Conservation (phyloP, 2,329 filamentous ascomycete species). For the Fusarium vanettenii region DNA sequence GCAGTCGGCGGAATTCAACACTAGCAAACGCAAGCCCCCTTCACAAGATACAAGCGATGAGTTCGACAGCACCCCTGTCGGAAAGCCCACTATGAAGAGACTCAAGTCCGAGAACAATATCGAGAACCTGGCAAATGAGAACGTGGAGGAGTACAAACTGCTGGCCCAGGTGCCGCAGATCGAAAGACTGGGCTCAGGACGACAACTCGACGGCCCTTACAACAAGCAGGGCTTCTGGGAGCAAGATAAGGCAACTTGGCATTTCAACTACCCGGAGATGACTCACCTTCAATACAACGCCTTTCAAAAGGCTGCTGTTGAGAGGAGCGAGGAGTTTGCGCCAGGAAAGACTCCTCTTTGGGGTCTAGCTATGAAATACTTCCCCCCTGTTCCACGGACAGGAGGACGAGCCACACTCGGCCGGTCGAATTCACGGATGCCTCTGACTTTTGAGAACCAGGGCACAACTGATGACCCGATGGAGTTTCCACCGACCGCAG, state of each 20-base stretch:
- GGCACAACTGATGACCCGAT: slow-evolving; percentile 40
- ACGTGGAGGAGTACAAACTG: slow-evolving; percentile 58
- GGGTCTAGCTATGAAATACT: slow-evolving; percentile 69
- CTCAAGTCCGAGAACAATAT: slow-evolving; percentile 63
- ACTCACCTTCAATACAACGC: slow-evolving; percentile 68
- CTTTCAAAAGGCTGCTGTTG: slow-evolving; percentile 63
- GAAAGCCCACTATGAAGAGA: slow-evolving; percentile 66
- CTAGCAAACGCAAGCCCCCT: slow-evolving; percentile 67
- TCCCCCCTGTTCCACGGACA: slow-evolving; percentile 57
- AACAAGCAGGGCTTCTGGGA: slow-evolving; percentile 70
- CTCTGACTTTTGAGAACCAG: slow-evolving; percentile 40
- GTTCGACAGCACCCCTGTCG: slow-evolving; percentile 52
- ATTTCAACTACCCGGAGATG: slow-evolving; percentile 73
- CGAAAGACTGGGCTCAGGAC: slow-evolving; percentile 60
- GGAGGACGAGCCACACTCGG: slow-evolving; percentile 20
- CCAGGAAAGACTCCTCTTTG: slow-evolving; percentile 64
- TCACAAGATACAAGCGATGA: slow-evolving; percentile 65
- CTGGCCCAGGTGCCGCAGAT: slow-evolving; percentile 63
- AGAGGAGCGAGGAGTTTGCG: slow-evolving; percentile 64
- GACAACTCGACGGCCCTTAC: slow-evolving; percentile 68
- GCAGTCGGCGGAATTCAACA: slow-evolving; percentile 53
- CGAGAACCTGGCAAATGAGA: slow-evolving; percentile 48
- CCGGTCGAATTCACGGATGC: slow-evolving; percentile 20
- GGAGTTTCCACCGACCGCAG: slow-evolving; percentile 49
- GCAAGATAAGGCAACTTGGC: slow-evolving; percentile 66